A percentile compares a stretch with the other conserved stretches of the same genome.
Evolutionary conservation across 306 rosid species (phyloP).

Genomic region (Oemleria cerasiformis): DNA sequence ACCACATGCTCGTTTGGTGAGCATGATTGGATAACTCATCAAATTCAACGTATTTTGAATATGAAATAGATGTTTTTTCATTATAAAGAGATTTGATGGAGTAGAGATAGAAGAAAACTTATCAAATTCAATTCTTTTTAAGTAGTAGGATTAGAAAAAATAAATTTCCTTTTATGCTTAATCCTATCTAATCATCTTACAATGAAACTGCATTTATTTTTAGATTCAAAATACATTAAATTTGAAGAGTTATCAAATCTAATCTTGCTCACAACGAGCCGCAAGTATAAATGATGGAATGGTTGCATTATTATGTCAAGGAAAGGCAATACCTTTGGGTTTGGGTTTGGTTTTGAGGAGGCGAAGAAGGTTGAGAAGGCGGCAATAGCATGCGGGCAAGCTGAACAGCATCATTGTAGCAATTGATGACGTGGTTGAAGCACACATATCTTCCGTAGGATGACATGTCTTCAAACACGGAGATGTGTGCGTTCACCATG

Average conservation of each 20-base stretch:
- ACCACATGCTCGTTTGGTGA: too few species aligned
- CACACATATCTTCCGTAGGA: conserved; percentile 36
- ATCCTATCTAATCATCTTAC: too few species aligned
- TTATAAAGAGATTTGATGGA: too few species aligned
- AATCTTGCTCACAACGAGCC: too few species aligned
- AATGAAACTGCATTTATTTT: too few species aligned
- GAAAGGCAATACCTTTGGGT: neutral
- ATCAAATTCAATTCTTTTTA: neutral
- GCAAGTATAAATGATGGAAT: too few species aligned
- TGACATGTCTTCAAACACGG: conserved; percentile 31
- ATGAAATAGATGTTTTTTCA: neutral
- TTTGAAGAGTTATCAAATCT: too few species aligned
- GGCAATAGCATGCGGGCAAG: conserved; percentile 29
- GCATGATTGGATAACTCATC: neutral
- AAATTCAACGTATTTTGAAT: neutral
- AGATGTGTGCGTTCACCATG: conserved; percentile 33
- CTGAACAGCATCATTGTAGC: conserved; percentile 23
- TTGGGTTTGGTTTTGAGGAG: neutral
- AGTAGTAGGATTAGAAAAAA: too few species aligned
- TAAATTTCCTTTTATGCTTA: too few species aligned
- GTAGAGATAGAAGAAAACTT: neutral
- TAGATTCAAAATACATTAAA: too few species aligned
- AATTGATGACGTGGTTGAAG: conserved; percentile 32
- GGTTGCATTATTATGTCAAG: too few species aligned
- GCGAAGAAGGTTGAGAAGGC: conserved; percentile 4